These are phyloP conservation scores for Cryptococcus sp. DNA, from an alignment of 1,284 basidiomycete species.

Conservation along the genomic window DNA sequence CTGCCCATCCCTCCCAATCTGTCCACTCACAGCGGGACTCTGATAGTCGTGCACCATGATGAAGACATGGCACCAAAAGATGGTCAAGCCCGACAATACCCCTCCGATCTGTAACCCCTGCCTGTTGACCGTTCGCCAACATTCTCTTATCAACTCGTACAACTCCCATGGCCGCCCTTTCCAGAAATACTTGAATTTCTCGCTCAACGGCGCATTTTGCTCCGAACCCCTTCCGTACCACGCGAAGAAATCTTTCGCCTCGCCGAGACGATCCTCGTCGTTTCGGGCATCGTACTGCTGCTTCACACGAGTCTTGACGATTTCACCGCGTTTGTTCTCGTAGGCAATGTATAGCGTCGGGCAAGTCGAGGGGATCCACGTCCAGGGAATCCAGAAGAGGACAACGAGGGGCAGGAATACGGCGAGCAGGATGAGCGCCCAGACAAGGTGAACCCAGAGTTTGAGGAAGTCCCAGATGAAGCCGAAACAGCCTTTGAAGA, in stretches of 20 bases:
- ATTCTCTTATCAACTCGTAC: conserved; percentile 18
- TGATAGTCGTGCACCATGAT: conserved; percentile 23
- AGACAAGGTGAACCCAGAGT: no score
- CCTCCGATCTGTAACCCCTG: conserved; percentile 30
- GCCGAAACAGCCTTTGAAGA: no score
- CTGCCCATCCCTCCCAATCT: background rate
- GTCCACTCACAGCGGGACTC: background rate
- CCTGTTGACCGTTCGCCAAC: conserved; percentile 11
- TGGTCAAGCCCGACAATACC: conserved; percentile 15
- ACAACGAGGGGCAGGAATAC: conserved; percentile 1
- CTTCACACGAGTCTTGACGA: background rate
- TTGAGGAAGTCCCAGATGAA: no score
- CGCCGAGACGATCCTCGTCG: background rate
- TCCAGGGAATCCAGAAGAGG: conserved; percentile 7
- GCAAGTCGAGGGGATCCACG: background rate
- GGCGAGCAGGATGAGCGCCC: no score
- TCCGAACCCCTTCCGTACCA: background rate
- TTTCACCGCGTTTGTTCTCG: background rate
- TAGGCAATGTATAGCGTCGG: background rate
- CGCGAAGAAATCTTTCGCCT: background rate
- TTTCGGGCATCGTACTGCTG: background rate
- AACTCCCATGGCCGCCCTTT: conserved; percentile 21
- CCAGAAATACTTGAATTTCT: background rate
- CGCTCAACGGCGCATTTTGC: background rate
- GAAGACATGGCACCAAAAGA: conserved; percentile 20